phyloP scores from a whole-genome alignment of 2,329 filamentous ascomycete genomes.

The Colletotrichum spaethianum region DNA sequence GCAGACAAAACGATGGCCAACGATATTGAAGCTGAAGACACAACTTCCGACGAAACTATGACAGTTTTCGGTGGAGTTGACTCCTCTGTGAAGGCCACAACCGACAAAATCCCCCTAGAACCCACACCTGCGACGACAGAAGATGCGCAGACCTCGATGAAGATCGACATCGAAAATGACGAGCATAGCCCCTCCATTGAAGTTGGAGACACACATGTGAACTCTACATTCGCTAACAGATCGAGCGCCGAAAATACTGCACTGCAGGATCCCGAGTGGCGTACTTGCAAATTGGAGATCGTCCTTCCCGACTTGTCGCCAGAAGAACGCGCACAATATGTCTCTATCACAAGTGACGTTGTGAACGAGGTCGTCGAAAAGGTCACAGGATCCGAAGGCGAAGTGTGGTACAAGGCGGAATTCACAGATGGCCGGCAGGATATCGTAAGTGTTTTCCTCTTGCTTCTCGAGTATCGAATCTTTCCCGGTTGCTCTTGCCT shows the following conservation, averaged over 20 bases:
- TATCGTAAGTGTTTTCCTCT: constrained; percentile 54
- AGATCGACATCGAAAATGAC: background rate
- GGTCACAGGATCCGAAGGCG: constrained; percentile 45
- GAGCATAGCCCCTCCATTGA: background rate
- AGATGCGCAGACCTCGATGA: background rate
- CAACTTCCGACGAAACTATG: background rate
- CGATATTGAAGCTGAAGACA: background rate
- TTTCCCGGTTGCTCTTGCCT: background rate
- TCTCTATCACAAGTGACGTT: constrained; percentile 51
- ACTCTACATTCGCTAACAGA: background rate
- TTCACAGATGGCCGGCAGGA: constrained; percentile 63
- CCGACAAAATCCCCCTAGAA: background rate
- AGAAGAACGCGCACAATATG: constrained; percentile 50
- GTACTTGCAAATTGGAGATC: constrained; percentile 47
- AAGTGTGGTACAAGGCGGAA: constrained; percentile 55
- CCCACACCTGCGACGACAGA: background rate
- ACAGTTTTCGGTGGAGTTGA: background rate
- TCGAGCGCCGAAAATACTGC: background rate
- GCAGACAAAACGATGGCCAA: background rate
- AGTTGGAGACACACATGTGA: background rate
- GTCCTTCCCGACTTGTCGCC: constrained; percentile 47
- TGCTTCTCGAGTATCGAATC: background rate
- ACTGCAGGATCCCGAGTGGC: background rate
- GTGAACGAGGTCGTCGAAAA: constrained; percentile 55
- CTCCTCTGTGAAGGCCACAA: background rate